Base-by-base conservation (phyloP, 2,329 filamentous ascomycete genomes). In the Colletotrichum tabaci region DNA sequence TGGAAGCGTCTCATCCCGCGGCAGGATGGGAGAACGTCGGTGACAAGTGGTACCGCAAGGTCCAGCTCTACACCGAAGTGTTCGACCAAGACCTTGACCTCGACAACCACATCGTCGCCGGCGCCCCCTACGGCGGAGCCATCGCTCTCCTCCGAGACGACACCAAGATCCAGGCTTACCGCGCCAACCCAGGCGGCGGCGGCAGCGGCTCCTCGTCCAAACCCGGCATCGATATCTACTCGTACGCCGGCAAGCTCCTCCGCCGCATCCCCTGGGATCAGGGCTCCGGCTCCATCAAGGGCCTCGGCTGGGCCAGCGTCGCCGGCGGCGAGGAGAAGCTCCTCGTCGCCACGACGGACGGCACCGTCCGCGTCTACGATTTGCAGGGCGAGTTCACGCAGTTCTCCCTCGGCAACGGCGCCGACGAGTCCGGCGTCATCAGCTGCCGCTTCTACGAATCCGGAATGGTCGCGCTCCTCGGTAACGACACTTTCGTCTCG, bases 301-400 rank as follows among this genome's bases (percentile, higher is more conserved):
- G 94, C 2, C 87, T 99, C 23, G 96, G 96, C 44, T 99, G 96
- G 96, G 98, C 95, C 23, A 96, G 98, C 78, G 58, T 71, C 3
- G 57, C 52, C 4, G 68, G 68, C 46, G 68, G 65, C 52, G 94
- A 98, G 75, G 96, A 99, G 86, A 93, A 93, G 79, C 87, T 99
- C 57, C 85, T 99, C 4, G 93, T 98, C 0, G 91, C 98, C 62
- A 94, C 95, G 12, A 90, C 93, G 64, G 96, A 99, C 78, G 96
- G 96, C 30, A 96, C 91, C 1, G 96, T 98, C 53, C 89, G 95
- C 72, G 96, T 94, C 81, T 98, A 95, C 80, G 94, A 96, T 78
- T 85, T 99, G n/a, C 93, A 98, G 80, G 94, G 93, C 73, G 96
- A 98, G 79, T 99, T 99, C 79, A 94, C 92, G 18, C 95, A 97